These are phyloP conservation scores for Dryas alaskensis DNA, from an alignment of 306 rosid genomes.

Conservation along the genomic window DNA sequence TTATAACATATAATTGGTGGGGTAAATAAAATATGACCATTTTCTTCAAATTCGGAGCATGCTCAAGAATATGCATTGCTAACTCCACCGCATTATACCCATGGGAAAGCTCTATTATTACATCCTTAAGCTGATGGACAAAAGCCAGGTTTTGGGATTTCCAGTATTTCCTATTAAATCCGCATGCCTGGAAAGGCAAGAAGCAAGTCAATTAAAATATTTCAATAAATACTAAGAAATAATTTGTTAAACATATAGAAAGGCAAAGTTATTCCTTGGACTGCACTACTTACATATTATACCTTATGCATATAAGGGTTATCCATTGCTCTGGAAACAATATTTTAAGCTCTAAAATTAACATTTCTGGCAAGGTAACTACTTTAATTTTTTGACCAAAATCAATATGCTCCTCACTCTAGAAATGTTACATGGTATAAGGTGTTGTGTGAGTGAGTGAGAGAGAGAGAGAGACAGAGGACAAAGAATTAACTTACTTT, in stretches of 20 bases:
- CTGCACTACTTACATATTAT: background rate
- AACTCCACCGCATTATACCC: background rate
- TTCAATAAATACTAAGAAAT: background rate
- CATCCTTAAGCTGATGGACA: background rate
- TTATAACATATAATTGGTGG: background rate
- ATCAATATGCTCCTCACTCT: background rate
- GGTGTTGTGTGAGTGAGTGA: background rate
- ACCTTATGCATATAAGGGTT: background rate
- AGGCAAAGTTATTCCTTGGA: background rate
- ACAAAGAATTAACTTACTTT: background rate
- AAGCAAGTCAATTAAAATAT: background rate
- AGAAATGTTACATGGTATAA: too few relatives aligned
- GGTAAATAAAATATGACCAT: constrained; percentile 1
- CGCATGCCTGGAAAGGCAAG: background rate
- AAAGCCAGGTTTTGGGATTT: background rate
- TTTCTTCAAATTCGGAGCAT: background rate
- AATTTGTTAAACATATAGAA: background rate
- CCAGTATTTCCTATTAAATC: background rate
- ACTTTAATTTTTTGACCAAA: background rate
- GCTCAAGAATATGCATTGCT: background rate
- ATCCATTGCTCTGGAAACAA: background rate
- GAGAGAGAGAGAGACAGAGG: background rate
- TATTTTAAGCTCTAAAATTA: background rate
- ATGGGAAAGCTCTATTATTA: background rate
- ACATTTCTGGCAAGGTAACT: background rate